Base-by-base conservation (phyloP, 2,329 filamentous ascomycete species). In the Aureobasidium sp. region DNA sequence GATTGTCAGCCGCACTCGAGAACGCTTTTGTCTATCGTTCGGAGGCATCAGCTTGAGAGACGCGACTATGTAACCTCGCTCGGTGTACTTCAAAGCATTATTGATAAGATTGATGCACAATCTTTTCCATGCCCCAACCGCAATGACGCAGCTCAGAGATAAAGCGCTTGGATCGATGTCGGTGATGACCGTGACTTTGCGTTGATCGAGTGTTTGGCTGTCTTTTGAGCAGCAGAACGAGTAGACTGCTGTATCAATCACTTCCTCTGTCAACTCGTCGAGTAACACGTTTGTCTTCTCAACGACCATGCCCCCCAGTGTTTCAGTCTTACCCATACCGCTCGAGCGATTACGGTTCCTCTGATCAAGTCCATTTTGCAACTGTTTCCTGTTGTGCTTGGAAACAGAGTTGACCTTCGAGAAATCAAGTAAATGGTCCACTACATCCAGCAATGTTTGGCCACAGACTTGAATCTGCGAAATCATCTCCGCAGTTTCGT, bases 391-490 rank as follows among this genome's bases (percentile, higher is more conserved):
- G 27, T 53, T 53, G 27, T 52, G 59, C 29, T 43, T 43, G 13
- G 59, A 55, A 13, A 55, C 47, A 29, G 39, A 52, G 24, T 76
- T 74, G 64, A 76, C 75, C 55, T 76, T 77, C 61, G 70, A 71
- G 62, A 69, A 76, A 64, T 76, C 74, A 26, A 76, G 67, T n/a
- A 74, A 66, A 57, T 70, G 69, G n/a, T 71, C 63, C 59, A 75
- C 65, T 15, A 52, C 57, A 52, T 79, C 78, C n/a, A 81, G 65
- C 8, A 81, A 66, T 10, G 78, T 81, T n/a, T 75, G 68, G 0
- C 77, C 78, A 37, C 79, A 81, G 1, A 72, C 76, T 34, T 78
- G 75, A 13, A 80, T 71, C 67, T 77, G 81, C 8, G 74, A 74
- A 0, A 78, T 70, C 59, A 59, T 59, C 29, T 59, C 55, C 5